phyloP scores from a whole-genome alignment of 1,139 yeast genomes.

The Suhomyces wounanorum region DNA sequence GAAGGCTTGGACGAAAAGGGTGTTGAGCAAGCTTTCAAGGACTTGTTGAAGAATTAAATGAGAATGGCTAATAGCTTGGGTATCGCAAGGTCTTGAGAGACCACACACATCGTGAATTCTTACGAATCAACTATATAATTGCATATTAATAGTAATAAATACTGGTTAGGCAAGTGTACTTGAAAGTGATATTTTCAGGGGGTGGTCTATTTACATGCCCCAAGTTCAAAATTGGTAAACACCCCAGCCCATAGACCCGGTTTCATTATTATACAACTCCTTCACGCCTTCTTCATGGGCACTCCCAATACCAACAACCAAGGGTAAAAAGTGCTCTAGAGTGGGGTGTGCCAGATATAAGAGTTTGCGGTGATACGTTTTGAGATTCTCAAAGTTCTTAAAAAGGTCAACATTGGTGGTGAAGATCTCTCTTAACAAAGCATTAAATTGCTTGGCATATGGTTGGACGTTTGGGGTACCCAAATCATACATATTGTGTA shows the following conservation, averaged over 20 bases:
- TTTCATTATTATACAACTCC: constrained; percentile 48
- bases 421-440: constrained; percentile 32
- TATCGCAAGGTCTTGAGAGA: background rate
- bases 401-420: constrained; percentile 29
- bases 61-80: background rate
- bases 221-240: constrained; percentile 46
- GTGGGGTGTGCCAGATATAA: constrained; percentile 68
- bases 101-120: background rate
- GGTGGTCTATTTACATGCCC: background rate
- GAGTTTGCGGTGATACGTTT: constrained; percentile 32
- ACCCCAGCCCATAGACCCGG: constrained; percentile 67
- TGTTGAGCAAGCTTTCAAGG: constrained; percentile 38
- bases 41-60: constrained; percentile 34
- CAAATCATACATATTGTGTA: constrained; percentile 67
- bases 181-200: background rate
- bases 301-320: constrained; percentile 68
- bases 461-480: constrained; percentile 52
- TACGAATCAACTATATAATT: constrained; percentile 5
- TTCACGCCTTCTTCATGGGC: constrained; percentile 37
- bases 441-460: constrained; percentile 50
- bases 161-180: background rate
- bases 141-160: constrained; percentile 9
- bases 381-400: constrained; percentile 33
- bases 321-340: constrained; percentile 70
- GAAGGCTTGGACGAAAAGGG: constrained; percentile 50